Evolutionary conservation across 257 asterid genomes (phyloP).

Genomic region (Solanum microdontum): DNA sequence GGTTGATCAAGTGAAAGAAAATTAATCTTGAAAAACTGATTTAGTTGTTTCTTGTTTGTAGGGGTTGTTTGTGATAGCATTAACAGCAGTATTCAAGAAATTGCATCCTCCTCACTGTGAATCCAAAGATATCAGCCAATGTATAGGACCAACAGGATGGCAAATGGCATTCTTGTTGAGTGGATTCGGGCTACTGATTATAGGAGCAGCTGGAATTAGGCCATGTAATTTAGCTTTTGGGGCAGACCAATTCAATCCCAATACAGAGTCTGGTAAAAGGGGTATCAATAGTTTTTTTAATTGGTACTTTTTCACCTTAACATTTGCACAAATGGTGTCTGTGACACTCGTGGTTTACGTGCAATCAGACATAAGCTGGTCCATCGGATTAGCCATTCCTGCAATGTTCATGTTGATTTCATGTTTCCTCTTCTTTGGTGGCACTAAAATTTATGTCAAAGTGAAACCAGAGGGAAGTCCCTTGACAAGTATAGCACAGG

Average conservation of each 20-base stretch:
- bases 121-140: not conserved
- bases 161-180: conserved; percentile 47
- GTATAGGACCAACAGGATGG: conserved; percentile 36
- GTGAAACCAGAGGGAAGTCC: conserved; percentile 79
- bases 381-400: conserved; percentile 55
- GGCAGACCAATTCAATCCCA: conserved; percentile 75
- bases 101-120: conserved; percentile 55
- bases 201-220: conserved; percentile 78
- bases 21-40: not conserved
- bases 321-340: conserved; percentile 51
- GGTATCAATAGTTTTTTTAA: conserved; percentile 75
- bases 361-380: conserved; percentile 70
- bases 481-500: conserved; percentile 41
- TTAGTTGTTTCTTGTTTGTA: not conserved
- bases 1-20: not conserved
- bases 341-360: conserved; percentile 59
- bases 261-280: conserved; percentile 46
- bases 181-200: conserved; percentile 47
- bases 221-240: conserved; percentile 83
- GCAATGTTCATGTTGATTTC: conserved; percentile 46
- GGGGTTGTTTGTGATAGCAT: conserved; percentile 39
- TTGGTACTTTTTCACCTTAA: conserved; percentile 66
- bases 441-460: conserved; percentile 42
- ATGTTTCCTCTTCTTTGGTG: conserved; percentile 37
- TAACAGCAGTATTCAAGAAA: conserved; percentile 55